Evolutionary conservation across 257 asterid species (phyloP).

Genomic region (Thymus mandschuricus): DNA sequence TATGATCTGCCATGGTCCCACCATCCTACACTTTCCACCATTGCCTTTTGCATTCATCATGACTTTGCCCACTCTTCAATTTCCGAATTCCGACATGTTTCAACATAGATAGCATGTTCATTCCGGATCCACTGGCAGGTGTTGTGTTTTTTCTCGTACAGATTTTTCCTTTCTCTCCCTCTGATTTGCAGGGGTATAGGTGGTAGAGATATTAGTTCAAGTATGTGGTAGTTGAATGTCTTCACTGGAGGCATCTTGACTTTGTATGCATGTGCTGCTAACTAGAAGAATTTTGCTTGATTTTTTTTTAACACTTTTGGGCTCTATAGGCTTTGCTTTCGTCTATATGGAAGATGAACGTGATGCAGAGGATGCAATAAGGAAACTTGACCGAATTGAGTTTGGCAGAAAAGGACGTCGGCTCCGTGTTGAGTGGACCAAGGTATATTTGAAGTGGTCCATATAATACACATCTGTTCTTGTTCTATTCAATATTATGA

Average conservation of each 20-base stretch:
- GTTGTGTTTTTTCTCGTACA: slow-evolving; percentile 69
- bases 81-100: slow-evolving; percentile 83
- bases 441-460: slow-evolving; percentile 46
- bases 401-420: slow-evolving; percentile 88
- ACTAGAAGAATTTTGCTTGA: slow-evolving; percentile 27
- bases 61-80: slow-evolving; percentile 88
- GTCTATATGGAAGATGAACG: slow-evolving; percentile 95
- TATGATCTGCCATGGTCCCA: slow-evolving; percentile 88
- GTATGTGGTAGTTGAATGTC: slow-evolving; percentile 42
- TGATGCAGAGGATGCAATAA: slow-evolving; percentile 90
- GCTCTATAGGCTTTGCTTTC: slow-evolving; percentile 81
- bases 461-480: neutral
- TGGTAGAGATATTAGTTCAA: slow-evolving; percentile 45
- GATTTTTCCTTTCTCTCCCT: slow-evolving; percentile 45
- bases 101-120: slow-evolving; percentile 88
- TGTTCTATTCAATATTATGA: neutral
- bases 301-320: slow-evolving; percentile 39
- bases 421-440: slow-evolving; percentile 92
- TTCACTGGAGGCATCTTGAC: slow-evolving; percentile 44
- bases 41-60: slow-evolving; percentile 95
- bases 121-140: slow-evolving; percentile 92
- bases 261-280: slow-evolving; percentile 33
- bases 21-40: slow-evolving; percentile 82
- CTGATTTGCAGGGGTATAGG: slow-evolving; percentile 55
- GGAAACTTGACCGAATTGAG: slow-evolving; percentile 85